Percentiles rank a stretch among this genome's conserved stretches.
Conservation (phyloP, 108 stramenopile species). For the Bacterosira constricta region DNA sequence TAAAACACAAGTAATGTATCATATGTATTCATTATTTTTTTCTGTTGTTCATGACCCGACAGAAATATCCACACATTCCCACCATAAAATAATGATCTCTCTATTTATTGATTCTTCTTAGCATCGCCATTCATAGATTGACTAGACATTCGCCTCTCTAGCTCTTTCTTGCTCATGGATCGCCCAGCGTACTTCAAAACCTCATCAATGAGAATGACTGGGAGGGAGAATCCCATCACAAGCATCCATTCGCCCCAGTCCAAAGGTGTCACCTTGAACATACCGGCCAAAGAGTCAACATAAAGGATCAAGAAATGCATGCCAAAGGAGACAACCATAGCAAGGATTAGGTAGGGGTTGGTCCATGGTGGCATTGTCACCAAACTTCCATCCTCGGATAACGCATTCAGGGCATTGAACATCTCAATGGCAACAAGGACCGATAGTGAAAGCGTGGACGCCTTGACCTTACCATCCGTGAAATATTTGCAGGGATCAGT, state of each 20-base stretch:
- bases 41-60: too few species aligned
- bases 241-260: slow-evolving; percentile 53
- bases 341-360: slow-evolving; percentile 76
- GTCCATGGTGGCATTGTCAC: slow-evolving; percentile 79
- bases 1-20: too few species aligned
- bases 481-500: slow-evolving; percentile 62
- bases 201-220: slow-evolving; percentile 68
- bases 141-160: slow-evolving; percentile 32
- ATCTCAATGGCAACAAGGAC: slow-evolving; percentile 87
- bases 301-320: slow-evolving; percentile 80
- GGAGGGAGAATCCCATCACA: slow-evolving; percentile 54
- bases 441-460: slow-evolving; percentile 73
- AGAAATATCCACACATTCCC: too few species aligned
- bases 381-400: slow-evolving; percentile 79
- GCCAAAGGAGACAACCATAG: slow-evolving; percentile 69
- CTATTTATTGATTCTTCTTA: slow-evolving; percentile 50
- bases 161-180: slow-evolving; percentile 43
- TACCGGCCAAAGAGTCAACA: slow-evolving; percentile 45
- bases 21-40: too few species aligned
- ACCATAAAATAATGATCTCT: too few species aligned
- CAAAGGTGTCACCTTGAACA: slow-evolving; percentile 73
- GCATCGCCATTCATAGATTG: slow-evolving; percentile 24
- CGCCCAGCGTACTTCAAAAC: slow-evolving; percentile 64
- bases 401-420: slow-evolving; percentile 81
- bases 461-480: slow-evolving; percentile 55